phyloP scores from a whole-genome alignment of 139 green algal genomes.

The Tetraselmis chui region DNA sequence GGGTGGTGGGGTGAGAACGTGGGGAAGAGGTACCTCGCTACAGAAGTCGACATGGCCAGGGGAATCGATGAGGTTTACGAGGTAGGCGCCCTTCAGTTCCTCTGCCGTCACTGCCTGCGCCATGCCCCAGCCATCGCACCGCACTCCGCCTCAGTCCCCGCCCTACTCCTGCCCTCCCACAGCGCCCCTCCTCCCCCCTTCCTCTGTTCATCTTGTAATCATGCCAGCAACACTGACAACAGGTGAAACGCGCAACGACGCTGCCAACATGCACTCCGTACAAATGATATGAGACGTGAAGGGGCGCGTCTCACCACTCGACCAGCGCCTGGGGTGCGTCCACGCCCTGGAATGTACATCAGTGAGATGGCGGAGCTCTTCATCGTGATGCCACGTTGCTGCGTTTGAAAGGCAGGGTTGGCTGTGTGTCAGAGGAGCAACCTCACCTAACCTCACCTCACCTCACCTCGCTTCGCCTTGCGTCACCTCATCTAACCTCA shows the following conservation, averaged over 20 bases:
- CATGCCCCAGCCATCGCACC: neutral
- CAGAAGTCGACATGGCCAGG: constrained; percentile 99
- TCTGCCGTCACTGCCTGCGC: neutral
- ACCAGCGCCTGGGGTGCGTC: neutral
- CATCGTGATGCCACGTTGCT: constrained; percentile 96
- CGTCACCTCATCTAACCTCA: no score
- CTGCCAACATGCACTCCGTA: no score
- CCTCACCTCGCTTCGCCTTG: no score
- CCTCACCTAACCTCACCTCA: no score
- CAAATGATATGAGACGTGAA: no score
- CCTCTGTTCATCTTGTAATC: neutral
- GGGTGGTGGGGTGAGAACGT: neutral
- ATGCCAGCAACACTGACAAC: no score
- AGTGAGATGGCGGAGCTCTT: constrained; percentile 92
- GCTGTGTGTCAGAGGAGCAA: no score
- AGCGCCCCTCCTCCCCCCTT: neutral
- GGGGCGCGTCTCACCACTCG: neutral
- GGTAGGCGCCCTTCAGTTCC: constrained; percentile 41
- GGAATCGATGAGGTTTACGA: constrained; percentile 98
- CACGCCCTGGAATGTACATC: constrained; percentile 64
- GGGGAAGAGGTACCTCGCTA: constrained; percentile 51
- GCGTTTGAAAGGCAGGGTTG: no score
- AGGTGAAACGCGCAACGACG: no score
- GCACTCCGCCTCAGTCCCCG: neutral
- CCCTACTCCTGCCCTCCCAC: no score